Conservation (phyloP, 306 rosid species). For the Quercus dentata region DNA sequence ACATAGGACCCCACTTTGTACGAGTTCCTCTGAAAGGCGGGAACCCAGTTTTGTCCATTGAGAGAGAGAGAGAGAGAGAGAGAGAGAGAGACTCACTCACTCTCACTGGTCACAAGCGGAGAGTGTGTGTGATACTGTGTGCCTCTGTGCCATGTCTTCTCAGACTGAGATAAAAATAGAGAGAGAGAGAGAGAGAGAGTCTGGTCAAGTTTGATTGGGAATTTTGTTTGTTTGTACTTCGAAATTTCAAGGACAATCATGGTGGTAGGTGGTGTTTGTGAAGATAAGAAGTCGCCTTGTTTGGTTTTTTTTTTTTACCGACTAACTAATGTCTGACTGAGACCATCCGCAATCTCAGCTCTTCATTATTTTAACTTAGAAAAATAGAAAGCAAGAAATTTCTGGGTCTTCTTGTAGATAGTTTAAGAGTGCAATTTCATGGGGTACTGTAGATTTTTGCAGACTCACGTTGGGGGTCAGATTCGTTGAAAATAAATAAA, state of each 20-base stretch:
- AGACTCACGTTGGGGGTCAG: constrained; percentile 32
- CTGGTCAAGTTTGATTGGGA: neutral
- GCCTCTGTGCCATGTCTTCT: too few species aligned
- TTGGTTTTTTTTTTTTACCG: constrained; percentile 2
- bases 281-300: constrained; percentile 13
- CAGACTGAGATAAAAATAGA: neutral
- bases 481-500: constrained; percentile 18
- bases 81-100: neutral
- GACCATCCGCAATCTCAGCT: neutral
- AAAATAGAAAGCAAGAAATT: constrained; percentile 14
- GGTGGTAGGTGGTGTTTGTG: neutral
- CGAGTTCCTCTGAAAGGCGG: constrained; percentile 67
- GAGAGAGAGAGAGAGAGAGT: too few species aligned
- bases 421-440: neutral
- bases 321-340: neutral
- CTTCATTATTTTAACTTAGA: neutral
- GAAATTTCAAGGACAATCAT: neutral
- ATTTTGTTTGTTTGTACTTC: constrained; percentile 1
- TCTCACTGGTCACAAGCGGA: neutral
- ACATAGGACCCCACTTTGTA: constrained; percentile 49
- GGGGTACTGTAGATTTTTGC: neutral
- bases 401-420: constrained; percentile 15
- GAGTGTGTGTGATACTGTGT: neutral
- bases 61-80: constrained; percentile 25
- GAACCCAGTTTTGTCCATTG: constrained; percentile 68